Conservation (phyloP, 352 stramenopile genomes). For the Globisporangium abappressorium region DNA sequence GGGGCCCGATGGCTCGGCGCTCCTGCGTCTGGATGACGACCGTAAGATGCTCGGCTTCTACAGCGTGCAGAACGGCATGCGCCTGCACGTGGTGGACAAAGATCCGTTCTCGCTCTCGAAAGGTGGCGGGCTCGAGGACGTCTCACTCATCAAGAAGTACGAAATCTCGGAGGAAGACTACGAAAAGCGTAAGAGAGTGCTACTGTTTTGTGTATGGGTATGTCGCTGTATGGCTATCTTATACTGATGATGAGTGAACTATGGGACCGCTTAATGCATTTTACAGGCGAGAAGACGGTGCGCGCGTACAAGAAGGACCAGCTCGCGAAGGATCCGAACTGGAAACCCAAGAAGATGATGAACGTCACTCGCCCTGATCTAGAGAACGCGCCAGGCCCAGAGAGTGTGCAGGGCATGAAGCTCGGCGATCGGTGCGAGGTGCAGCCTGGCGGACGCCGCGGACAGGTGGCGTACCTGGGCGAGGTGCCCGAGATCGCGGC, state of each 20-base stretch:
- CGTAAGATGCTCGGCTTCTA: conserved; percentile 91
- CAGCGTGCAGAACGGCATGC: conserved; percentile 87
- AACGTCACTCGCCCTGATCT: conserved; percentile 35
- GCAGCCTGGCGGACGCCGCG: conserved; percentile 91
- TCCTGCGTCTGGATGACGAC: conserved; percentile 66
- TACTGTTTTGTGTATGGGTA: background rate
- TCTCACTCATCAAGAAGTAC: conserved; percentile 97
- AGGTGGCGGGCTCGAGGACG: conserved; percentile 95
- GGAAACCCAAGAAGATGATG: conserved; percentile 88
- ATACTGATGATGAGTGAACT: background rate
- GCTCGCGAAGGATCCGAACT: conserved; percentile 94
- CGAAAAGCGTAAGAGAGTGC: conserved; percentile 84
- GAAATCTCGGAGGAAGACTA: conserved; percentile 98
- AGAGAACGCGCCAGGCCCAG: conserved; percentile 46
- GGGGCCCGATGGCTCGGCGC: conserved; percentile 45
- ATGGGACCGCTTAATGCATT: background rate
- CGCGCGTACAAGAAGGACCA: conserved; percentile 96
- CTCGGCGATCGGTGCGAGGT: conserved; percentile 97
- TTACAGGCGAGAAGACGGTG: conserved; percentile 94
- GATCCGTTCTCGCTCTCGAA: conserved; percentile 96
- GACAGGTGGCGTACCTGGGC: conserved; percentile 91
- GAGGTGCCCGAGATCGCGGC: conserved; percentile 86
- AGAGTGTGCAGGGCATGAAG: conserved; percentile 81
- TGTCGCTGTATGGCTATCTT: background rate
- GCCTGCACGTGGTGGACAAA: conserved; percentile 94